Evolutionary conservation across 257 asterid species (phyloP), one percentile per base, ranked within the genome.

Genomic region (Plantago major): DNA sequence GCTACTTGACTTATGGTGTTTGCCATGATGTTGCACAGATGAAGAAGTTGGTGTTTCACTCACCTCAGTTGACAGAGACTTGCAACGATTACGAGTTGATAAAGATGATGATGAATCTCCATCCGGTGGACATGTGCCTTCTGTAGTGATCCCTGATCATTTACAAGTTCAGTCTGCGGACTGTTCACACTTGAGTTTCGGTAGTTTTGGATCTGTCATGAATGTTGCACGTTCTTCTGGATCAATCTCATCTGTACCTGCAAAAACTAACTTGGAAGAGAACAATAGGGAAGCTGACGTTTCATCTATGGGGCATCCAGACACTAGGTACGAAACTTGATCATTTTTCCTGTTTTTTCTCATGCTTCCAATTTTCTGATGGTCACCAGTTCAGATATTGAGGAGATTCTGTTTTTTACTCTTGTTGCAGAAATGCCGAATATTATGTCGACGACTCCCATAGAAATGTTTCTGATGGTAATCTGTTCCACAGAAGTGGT

Each of bases 131-230:
- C 75, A 74, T 73, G 82, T 78, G 10, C 87, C 94, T 68, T 76
- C 95, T 74, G 94, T 87, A 46, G 84, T 87, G 42, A 93, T 93
- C 58, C 96, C 99, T 61, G 89, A 83, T 66, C 96, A 87, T 74
- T 78, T 93, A 70, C 96, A 87, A 75, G 94, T 82, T 64, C 95
- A 87, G 66, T 72, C 80, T 64, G 89, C 76, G 18, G 92, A 87
- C 66, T 93, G 84, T 71, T 87, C 95, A 9, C 95, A 93, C 77
- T 76, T 89, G 76, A 93, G 94, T 78, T 93, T 93, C 77, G 99
- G 97, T 70, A 93, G 97, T 76, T 89, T 89, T 63, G 89, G 94
- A 68, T 63, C 89, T 62, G 87, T 74, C 66, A 62, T 78, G 73
- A 66, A 51, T 48, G 65, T 81, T 67, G 59, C 77, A 52, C 67